These are phyloP conservation scores for Ustilago curta DNA, from an alignment of 1,284 basidiomycete species.

Conservation along the genomic window DNA sequence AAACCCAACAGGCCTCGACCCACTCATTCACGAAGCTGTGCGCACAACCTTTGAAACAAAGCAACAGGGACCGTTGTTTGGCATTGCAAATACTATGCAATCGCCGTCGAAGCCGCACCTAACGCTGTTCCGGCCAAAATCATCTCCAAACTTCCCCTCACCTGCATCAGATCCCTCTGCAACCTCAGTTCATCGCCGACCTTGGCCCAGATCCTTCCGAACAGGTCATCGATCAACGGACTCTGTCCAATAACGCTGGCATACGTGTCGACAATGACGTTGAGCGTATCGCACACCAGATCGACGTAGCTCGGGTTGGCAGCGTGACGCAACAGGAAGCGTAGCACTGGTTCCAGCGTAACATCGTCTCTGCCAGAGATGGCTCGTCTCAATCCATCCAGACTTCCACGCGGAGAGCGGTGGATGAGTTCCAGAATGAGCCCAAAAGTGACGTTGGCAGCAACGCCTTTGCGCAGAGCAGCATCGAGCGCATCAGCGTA, in stretches of 20 bases:
- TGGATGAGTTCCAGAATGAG: constrained; percentile 93
- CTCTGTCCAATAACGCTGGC: constrained; percentile 90
- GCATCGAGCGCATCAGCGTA: constrained; percentile 88
- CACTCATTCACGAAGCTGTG: no score
- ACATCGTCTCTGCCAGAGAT: constrained; percentile 93
- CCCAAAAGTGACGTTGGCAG: constrained; percentile 79
- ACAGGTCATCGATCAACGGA: constrained; percentile 85
- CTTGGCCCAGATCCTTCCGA: constrained; percentile 84
- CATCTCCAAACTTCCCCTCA: constrained; percentile 93
- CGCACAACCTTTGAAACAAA: no score
- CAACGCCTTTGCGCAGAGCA: constrained; percentile 58
- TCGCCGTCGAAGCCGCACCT: constrained; percentile 32
- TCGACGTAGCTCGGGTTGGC: constrained; percentile 91
- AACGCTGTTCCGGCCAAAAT: constrained; percentile 73
- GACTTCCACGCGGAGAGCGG: constrained; percentile 67
- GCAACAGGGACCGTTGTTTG: background rate
- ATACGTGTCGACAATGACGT: constrained; percentile 91
- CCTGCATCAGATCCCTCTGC: constrained; percentile 85
- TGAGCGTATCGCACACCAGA: constrained; percentile 84
- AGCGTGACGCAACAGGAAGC: constrained; percentile 85
- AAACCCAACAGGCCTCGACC: no score
- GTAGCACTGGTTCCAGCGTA: constrained; percentile 88
- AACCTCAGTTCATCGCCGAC: constrained; percentile 88
- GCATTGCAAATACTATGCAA: constrained; percentile 3
- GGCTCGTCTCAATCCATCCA: constrained; percentile 88